phyloP scores from a whole-genome alignment of 306 rosid species.

The Dryas octopetala region DNA sequence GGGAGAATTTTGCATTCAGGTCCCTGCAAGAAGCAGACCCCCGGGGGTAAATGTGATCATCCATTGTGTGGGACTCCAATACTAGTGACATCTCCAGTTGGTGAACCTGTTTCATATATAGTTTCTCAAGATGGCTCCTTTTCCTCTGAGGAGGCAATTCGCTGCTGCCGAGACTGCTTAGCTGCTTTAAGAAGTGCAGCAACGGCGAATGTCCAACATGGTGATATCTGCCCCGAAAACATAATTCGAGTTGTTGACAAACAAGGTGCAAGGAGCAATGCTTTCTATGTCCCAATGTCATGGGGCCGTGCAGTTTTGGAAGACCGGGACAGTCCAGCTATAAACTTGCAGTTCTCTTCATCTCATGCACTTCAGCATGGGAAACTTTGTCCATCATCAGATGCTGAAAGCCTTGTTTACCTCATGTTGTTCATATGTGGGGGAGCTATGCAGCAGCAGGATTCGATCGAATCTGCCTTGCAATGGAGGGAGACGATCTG shows the following conservation, averaged over 20 bases:
- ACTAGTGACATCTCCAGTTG: conserved; percentile 82
- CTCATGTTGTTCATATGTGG: conserved; percentile 64
- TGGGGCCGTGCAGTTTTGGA: conserved; percentile 95
- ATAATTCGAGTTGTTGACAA: conserved; percentile 52
- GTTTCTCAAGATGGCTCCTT: conserved; percentile 59
- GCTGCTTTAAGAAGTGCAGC: conserved; percentile 73
- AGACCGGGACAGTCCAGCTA: conserved; percentile 86
- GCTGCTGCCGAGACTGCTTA: conserved; percentile 77
- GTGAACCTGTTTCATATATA: conserved; percentile 63
- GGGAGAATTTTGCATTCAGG: conserved; percentile 87
- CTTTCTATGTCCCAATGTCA: conserved; percentile 61
- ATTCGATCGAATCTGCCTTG: conserved; percentile 87
- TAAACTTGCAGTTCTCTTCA: conserved; percentile 83
- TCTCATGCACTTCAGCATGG: conserved; percentile 94
- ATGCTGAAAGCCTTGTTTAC: conserved; percentile 86
- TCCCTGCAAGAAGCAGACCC: conserved; percentile 66
- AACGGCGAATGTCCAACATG: conserved; percentile 75
- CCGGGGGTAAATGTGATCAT: conserved; percentile 82
- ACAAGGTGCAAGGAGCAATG: conserved; percentile 40
- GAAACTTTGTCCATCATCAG: conserved; percentile 92
- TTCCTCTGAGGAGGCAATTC: conserved; percentile 67
- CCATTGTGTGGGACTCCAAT: conserved; percentile 91
- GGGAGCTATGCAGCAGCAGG: conserved; percentile 67
- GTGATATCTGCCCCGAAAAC: conserved; percentile 88
- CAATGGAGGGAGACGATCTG: conserved; percentile 92